Conservation (phyloP, 306 rosid genomes). For the apple (Malus domestica) region ASM211411v1 NC_041791.1:12168501-12169000, state of each 20-base stretch:
- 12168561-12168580: no score
- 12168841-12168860: neutral
- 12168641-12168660: neutral
- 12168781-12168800: neutral
- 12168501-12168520: no score
- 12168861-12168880: slow-evolving; percentile 6
- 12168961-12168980: neutral
- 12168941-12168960: neutral
- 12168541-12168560: no score
- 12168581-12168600: no score
- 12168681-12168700: no score
- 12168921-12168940: neutral
- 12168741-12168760: neutral
- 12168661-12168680: neutral
- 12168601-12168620: neutral
- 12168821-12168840: slow-evolving; percentile 6
- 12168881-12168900: neutral
- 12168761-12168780: neutral
- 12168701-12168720: neutral
- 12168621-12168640: neutral
- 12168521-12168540: no score
- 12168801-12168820: slow-evolving; percentile 2
- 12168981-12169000: neutral
- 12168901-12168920: neutral
- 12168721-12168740: neutral